These are phyloP conservation scores for Apiotrichum porosum DNA, from an alignment of 1,284 basidiomycete genomes.

Conservation along the genomic window DNA sequence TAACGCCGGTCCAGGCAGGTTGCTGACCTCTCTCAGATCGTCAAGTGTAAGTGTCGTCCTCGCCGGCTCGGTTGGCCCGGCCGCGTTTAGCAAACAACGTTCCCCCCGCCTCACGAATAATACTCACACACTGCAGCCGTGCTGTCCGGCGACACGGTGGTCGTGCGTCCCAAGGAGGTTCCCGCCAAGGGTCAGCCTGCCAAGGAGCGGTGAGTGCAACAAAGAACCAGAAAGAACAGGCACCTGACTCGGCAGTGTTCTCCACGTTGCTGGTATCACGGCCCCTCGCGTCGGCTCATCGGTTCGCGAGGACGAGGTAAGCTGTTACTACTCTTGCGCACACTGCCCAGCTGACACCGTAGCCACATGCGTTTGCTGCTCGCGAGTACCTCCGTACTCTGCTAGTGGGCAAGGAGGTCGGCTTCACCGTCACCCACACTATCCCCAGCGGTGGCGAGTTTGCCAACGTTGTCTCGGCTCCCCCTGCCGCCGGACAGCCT, in stretches of 20 bases:
- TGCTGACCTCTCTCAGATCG: conserved; percentile 33
- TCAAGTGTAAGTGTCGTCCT: conserved; percentile 44
- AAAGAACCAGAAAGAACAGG: too few relatives aligned
- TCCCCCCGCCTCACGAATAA: too few relatives aligned
- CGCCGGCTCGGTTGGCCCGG: too few relatives aligned
- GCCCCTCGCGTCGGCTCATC: conserved; percentile 76
- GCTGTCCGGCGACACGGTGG: conserved; percentile 80
- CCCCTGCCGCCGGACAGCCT: conserved; percentile 46
- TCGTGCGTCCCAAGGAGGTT: conserved; percentile 65
- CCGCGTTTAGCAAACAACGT: too few relatives aligned
- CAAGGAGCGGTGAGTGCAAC: conserved; percentile 67
- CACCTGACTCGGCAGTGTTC: conserved; percentile 55
- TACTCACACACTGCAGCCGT: conserved; percentile 64
- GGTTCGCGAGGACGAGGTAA: conserved; percentile 77
- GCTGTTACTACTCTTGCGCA: conserved; percentile 22
- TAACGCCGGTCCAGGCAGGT: too few relatives aligned
- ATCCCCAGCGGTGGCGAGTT: conserved; percentile 43
- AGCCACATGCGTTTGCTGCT: conserved; percentile 88
- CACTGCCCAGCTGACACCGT: neutral
- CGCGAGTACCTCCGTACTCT: conserved; percentile 84
- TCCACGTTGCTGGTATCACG: conserved; percentile 77
- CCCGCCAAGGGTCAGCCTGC: conserved; percentile 75
- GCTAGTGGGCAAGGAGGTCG: conserved; percentile 77
- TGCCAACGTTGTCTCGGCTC: conserved; percentile 43
- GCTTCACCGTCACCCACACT: conserved; percentile 45